These are phyloP conservation scores for Pisolithus thermaeus DNA, from an alignment of 1,284 basidiomycete species.

Conservation along the genomic window DNA sequence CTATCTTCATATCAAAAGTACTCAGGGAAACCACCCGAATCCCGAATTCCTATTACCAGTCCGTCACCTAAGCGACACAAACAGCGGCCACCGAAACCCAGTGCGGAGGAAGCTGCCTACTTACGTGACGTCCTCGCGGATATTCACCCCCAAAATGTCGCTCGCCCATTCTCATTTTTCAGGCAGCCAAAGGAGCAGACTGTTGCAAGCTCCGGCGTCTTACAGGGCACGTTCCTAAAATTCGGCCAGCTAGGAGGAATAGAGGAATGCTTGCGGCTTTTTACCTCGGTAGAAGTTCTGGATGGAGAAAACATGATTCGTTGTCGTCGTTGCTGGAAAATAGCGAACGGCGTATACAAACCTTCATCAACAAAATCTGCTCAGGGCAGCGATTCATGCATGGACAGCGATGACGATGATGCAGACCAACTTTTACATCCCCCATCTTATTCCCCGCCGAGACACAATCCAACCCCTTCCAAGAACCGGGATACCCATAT, in stretches of 20 bases:
- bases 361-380: constrained; percentile 28
- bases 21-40: constrained; percentile 12
- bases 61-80: constrained; percentile 29
- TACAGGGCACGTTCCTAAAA: constrained; percentile 24
- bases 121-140: constrained; percentile 63
- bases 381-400: constrained; percentile 27
- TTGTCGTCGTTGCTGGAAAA: constrained; percentile 90
- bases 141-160: constrained; percentile 31
- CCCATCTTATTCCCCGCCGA: neutral
- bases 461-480: neutral
- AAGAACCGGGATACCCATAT: neutral
- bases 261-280: constrained; percentile 75
- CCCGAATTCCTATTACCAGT: constrained; percentile 19
- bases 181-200: constrained; percentile 28
- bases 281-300: constrained; percentile 86
- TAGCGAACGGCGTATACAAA: constrained; percentile 58
- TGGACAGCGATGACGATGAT: constrained; percentile 27
- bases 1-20: constrained; percentile 17
- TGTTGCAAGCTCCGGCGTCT: constrained; percentile 3
- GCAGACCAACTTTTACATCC: neutral
- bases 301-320: constrained; percentile 94
- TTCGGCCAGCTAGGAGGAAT: constrained; percentile 34
- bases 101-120: constrained; percentile 53
- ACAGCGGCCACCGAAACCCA: constrained; percentile 47
- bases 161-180: constrained; percentile 43